Conservation (phyloP, 768 basidiomycete species). For the Amanita fuliginea region DNA sequence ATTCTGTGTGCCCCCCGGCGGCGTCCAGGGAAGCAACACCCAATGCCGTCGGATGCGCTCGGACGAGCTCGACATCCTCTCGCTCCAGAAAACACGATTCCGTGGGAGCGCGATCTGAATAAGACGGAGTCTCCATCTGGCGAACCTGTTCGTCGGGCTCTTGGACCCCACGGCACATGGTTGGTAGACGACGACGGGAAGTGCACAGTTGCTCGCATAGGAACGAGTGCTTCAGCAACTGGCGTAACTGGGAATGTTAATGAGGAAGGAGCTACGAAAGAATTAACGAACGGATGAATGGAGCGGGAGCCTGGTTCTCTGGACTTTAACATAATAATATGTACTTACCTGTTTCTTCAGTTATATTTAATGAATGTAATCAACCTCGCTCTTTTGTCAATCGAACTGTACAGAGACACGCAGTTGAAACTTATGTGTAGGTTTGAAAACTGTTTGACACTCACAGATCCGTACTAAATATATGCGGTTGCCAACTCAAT, state of each 20-base stretch:
- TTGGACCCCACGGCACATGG: conserved; percentile 2
- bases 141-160: neutral
- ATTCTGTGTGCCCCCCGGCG: conserved; percentile 1
- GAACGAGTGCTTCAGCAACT: neutral
- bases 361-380: neutral
- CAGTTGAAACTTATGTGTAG: too few species aligned
- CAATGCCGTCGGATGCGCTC: neutral
- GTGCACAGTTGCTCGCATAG: neutral
- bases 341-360: too few species aligned
- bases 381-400: too few species aligned
- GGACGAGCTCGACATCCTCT: neutral
- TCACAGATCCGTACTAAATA: too few species aligned
- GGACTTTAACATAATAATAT: too few species aligned
- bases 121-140: neutral
- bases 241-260: neutral
- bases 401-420: too few species aligned
- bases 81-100: neutral
- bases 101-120: conserved; percentile 1
- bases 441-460: too few species aligned
- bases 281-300: neutral
- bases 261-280: neutral
- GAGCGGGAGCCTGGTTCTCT: neutral
- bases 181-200: neutral
- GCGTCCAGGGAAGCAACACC: neutral
- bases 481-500: too few species aligned